Conservation (phyloP, 2,329 filamentous ascomycete genomes). For the Cytospora piceae region DNA sequence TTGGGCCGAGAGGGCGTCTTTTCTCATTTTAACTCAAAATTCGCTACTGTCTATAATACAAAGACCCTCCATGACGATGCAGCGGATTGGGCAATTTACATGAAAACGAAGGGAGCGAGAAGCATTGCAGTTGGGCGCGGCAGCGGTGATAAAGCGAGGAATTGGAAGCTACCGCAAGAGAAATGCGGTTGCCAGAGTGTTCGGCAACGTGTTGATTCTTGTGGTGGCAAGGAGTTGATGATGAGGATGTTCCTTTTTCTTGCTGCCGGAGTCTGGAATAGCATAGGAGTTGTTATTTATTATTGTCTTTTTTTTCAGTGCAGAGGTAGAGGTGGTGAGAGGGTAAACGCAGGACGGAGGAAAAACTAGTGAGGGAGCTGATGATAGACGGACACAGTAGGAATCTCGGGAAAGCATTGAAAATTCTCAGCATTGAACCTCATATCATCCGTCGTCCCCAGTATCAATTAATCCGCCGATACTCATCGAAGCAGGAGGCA, state of each 20-base stretch:
- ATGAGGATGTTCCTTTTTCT: conserved; percentile 21
- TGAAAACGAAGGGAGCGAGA: conserved; percentile 10
- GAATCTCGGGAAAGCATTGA: conserved; percentile 30
- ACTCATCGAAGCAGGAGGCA: too few species aligned
- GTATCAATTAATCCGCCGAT: too few species aligned
- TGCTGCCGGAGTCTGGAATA: conserved; percentile 30
- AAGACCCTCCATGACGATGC: background rate
- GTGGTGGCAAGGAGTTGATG: conserved; percentile 13
- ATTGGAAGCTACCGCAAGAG: conserved; percentile 4
- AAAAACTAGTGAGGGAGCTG: background rate
- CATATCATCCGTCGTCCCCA: background rate
- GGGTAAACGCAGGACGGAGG: conserved; percentile 3
- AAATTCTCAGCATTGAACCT: conserved; percentile 3
- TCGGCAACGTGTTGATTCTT: conserved; percentile 14
- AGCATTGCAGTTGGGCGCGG: conserved; percentile 11
- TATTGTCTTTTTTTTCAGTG: conserved; percentile 22
- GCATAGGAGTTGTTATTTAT: conserved; percentile 30
- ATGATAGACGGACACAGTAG: conserved; percentile 26
- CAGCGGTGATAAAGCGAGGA: conserved; percentile 9
- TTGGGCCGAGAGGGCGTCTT: background rate
- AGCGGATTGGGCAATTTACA: background rate
- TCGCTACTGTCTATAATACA: conserved; percentile 6
- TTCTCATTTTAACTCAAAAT: background rate
- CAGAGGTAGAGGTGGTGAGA: conserved; percentile 16
- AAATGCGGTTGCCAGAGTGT: conserved; percentile 10